phyloP scores from a whole-genome alignment of 495 filamentous ascomycete species.

The Hypoxylon fuscum region DNA sequence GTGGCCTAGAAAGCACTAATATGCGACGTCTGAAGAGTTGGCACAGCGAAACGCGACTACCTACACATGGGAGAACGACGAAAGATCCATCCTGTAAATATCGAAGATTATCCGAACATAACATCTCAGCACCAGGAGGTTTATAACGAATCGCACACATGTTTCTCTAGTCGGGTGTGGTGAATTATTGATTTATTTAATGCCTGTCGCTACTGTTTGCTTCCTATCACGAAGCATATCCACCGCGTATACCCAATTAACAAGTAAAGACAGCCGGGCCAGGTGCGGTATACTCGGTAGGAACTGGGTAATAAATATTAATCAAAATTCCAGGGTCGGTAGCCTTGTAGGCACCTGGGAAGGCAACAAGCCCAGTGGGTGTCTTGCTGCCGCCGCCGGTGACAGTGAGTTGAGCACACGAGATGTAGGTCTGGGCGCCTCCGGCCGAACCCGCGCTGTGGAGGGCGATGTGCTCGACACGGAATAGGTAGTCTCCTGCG shows the following conservation, averaged over 20 bases:
- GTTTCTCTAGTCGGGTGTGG: no score
- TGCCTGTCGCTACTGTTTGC: neutral
- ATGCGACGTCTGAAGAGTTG: no score
- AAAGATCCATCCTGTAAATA: no score
- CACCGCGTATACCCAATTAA: conserved; percentile 19
- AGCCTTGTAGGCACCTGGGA: conserved; percentile 47
- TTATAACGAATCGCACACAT: no score
- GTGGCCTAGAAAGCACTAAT: no score
- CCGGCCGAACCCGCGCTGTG: conserved; percentile 54
- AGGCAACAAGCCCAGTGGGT: conserved; percentile 43
- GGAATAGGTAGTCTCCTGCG: conserved; percentile 65
- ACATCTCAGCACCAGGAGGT: no score
- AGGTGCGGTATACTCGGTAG: conserved; percentile 50
- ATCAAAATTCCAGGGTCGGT: conserved; percentile 48
- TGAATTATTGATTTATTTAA: neutral
- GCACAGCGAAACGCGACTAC: no score
- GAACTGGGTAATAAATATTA: conserved; percentile 52
- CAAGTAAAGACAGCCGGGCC: conserved; percentile 59
- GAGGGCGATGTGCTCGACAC: conserved; percentile 66
- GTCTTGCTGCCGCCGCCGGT: conserved; percentile 45
- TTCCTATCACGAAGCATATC: no score
- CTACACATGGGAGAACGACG: no score
- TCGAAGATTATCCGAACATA: no score
- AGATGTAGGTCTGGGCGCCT: conserved; percentile 61
- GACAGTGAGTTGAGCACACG: conserved; percentile 48